phyloP scores from a whole-genome alignment of 1,284 basidiomycete genomes.

The Apiotrichum sp. region DNA sequence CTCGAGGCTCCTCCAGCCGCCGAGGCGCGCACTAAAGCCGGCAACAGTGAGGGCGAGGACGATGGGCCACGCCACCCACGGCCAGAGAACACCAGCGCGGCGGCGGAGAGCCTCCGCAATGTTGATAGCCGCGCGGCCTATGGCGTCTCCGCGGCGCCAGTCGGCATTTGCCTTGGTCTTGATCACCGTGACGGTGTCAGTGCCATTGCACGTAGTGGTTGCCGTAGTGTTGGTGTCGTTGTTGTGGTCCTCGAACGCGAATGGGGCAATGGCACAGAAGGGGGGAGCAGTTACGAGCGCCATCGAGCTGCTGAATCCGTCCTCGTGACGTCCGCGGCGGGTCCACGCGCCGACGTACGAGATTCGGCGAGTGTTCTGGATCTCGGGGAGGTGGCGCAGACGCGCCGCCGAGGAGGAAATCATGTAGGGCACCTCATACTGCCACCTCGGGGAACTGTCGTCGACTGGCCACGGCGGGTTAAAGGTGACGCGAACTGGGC shows the following conservation, averaged over 20 bases:
- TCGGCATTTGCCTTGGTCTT: neutral
- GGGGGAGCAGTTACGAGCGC: constrained; percentile 31
- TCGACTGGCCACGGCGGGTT: constrained; percentile 50
- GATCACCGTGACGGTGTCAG: neutral
- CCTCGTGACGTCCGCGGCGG: constrained; percentile 72
- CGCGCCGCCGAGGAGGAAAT: constrained; percentile 1
- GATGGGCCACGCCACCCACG: constrained; percentile 8
- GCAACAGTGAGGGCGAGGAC: constrained; percentile 5
- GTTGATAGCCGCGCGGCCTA: neutral
- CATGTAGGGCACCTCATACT: constrained; percentile 10
- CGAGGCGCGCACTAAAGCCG: neutral
- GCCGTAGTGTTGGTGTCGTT: neutral
- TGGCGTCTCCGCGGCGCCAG: neutral
- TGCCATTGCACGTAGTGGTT: neutral
- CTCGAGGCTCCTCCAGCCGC: neutral
- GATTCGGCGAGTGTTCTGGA: constrained; percentile 62
- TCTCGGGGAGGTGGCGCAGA: constrained; percentile 28
- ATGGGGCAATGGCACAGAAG: constrained; percentile 44
- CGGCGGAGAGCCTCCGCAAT: constrained; percentile 4
- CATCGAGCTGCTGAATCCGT: constrained; percentile 61
- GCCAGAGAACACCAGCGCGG: constrained; percentile 2
- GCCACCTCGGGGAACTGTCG: neutral
- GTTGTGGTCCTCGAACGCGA: constrained; percentile 20
- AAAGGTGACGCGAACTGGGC: constrained; percentile 68
- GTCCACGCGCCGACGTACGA: constrained; percentile 70